Evolutionary conservation across 192 early-diverging fungal species (phyloP).

Genomic region (Tieghemiomyces parasiticus): DNA sequence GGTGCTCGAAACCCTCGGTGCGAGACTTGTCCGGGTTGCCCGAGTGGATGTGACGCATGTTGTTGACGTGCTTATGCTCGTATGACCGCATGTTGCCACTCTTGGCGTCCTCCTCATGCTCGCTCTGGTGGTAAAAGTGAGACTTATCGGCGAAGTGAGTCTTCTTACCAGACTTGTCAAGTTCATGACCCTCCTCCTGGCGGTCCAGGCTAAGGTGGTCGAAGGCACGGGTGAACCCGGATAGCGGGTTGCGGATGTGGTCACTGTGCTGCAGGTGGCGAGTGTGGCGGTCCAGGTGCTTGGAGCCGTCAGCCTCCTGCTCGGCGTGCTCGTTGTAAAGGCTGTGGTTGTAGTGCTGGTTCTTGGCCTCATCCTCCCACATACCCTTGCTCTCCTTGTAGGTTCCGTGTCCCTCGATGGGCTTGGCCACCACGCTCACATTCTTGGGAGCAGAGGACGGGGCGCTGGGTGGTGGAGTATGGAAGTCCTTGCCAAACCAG

Average conservation of each 20-base stretch:
- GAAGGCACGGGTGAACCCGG: slow-evolving; percentile 29
- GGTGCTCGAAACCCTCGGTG: slow-evolving; percentile 34
- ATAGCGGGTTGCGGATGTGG: slow-evolving; percentile 29
- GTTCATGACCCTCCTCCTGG: slow-evolving; percentile 31
- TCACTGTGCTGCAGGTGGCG: slow-evolving; percentile 32
- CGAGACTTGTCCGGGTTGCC: slow-evolving; percentile 33
- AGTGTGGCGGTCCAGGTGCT: slow-evolving; percentile 26
- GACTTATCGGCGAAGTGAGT: slow-evolving; percentile 30
- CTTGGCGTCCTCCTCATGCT: slow-evolving; percentile 36
- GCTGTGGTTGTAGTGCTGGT: slow-evolving; percentile 36
- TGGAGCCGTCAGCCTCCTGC: slow-evolving; percentile 22
- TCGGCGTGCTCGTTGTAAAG: slow-evolving; percentile 36
- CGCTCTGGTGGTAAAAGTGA: slow-evolving; percentile 38
- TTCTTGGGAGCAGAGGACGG: neutral
- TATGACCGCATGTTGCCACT: slow-evolving; percentile 29
- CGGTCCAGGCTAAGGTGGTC: slow-evolving; percentile 32
- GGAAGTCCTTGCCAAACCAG: neutral
- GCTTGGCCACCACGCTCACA: slow-evolving; percentile 24
- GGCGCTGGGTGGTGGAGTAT: slow-evolving; percentile 1
- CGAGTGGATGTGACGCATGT: slow-evolving; percentile 27
- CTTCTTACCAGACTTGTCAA: slow-evolving; percentile 25
- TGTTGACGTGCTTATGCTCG: slow-evolving; percentile 39
- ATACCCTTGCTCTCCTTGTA: slow-evolving; percentile 36
- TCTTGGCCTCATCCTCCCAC: slow-evolving; percentile 37
- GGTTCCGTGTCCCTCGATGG: slow-evolving; percentile 32